These are phyloP conservation scores for Lasiosphaeria miniovina DNA, from an alignment of 495 filamentous ascomycete species.

Conservation along the genomic window DNA sequence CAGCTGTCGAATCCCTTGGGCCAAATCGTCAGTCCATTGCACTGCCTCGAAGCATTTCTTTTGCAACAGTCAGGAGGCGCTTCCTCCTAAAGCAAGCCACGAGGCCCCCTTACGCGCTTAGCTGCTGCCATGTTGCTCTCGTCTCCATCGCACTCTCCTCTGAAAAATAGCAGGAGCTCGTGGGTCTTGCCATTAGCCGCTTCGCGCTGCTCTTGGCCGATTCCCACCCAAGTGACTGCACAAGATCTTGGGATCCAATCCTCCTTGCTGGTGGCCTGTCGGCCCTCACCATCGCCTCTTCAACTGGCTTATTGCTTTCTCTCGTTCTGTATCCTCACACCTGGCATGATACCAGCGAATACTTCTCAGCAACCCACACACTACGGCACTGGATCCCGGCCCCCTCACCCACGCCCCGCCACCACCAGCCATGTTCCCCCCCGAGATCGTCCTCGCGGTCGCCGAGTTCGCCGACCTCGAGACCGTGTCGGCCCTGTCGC, in stretches of 20 bases:
- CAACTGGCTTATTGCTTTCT: background rate
- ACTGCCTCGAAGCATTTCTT: background rate
- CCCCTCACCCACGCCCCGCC: background rate
- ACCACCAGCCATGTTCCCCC: conserved; percentile 6
- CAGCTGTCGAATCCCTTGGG: too few relatives aligned
- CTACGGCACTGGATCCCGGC: background rate
- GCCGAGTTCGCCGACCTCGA: conserved; percentile 23
- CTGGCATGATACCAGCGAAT: background rate
- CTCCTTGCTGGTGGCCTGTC: background rate
- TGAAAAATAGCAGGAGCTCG: too few relatives aligned
- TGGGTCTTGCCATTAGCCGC: too few relatives aligned
- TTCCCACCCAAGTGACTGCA: too few relatives aligned
- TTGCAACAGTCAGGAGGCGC: background rate
- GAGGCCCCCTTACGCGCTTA: background rate
- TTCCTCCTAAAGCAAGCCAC: background rate
- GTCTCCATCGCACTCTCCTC: too few relatives aligned
- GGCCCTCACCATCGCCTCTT: background rate
- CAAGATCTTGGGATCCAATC: background rate
- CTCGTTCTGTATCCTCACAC: background rate
- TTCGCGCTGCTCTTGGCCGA: too few relatives aligned
- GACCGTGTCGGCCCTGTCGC: conserved; percentile 17
- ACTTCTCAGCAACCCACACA: background rate
- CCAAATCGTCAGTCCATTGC: background rate
- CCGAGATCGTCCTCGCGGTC: conserved; percentile 29
- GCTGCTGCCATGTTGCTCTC: too few relatives aligned